Percentiles rank a stretch among this genome's conserved stretches.
phyloP scores from a whole-genome alignment of 225 moss, liverwort and hornwort genomes.

The Polytrichum commune region DNA sequence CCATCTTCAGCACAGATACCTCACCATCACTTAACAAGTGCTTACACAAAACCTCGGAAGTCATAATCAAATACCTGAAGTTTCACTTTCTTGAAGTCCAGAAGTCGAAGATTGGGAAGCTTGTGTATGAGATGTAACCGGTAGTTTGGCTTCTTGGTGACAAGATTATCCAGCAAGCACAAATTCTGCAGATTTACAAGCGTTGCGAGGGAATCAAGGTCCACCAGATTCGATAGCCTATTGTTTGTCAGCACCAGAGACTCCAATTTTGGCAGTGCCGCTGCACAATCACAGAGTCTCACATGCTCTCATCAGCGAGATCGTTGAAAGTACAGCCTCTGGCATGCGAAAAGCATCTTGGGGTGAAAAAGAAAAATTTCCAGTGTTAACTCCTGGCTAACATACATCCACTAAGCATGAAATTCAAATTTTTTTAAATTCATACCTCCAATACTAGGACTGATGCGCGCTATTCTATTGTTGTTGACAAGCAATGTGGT shows the following conservation, averaged over 20 bases:
- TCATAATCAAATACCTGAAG: constrained; percentile 31
- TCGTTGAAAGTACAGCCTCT: neutral
- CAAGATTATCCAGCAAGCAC: constrained; percentile 59
- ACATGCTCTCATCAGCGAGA: neutral
- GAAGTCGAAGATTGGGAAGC: constrained; percentile 60
- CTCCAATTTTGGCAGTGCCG: constrained; percentile 48
- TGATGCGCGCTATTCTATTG: constrained; percentile 95
- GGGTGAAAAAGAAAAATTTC: too few species aligned
- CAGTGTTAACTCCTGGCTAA: too few species aligned
- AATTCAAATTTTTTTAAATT: too few species aligned
- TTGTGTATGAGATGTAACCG: constrained; percentile 58
- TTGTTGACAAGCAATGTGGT: constrained; percentile 96
- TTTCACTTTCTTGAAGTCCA: constrained; percentile 69
- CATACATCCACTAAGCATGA: too few species aligned
- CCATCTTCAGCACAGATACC: neutral
- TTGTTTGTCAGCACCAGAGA: constrained; percentile 64
- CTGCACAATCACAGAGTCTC: constrained; percentile 26
- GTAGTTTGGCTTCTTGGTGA: constrained; percentile 60
- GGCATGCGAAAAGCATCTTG: too few species aligned
- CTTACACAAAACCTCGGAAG: too few species aligned
- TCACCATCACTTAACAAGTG: too few species aligned
- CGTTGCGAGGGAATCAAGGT: constrained; percentile 50
- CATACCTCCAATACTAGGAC: constrained; percentile 78
- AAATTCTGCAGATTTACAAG: constrained; percentile 51
- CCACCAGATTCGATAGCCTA: constrained; percentile 54